These are phyloP conservation scores for Tetrahymena malaccensis DNA, from an alignment of 73 alveolate species.

Conservation along the genomic window DNA sequence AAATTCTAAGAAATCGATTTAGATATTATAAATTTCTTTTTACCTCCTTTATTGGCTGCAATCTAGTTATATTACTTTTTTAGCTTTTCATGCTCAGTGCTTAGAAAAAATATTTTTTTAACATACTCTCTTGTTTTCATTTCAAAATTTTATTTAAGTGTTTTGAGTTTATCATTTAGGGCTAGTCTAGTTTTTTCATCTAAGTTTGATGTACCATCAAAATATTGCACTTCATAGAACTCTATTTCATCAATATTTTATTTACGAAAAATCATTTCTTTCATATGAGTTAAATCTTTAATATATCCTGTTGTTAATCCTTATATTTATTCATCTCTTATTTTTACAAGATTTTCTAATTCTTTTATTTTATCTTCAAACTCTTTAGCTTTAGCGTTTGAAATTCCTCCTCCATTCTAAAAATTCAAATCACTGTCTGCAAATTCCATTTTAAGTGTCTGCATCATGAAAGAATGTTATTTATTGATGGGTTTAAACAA, in stretches of 20 bases:
- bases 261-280: neutral
- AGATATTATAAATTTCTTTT: neutral
- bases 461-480: neutral
- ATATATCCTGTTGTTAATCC: neutral
- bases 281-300: neutral
- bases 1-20: neutral
- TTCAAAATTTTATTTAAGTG: conserved; percentile 23
- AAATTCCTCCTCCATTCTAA: neutral
- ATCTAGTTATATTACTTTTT: neutral
- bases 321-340: neutral
- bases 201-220: conserved; percentile 16
- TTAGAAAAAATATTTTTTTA: conserved; percentile 1
- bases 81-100: neutral
- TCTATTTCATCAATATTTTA: neutral
- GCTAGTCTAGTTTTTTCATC: neutral
- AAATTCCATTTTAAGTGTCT: neutral
- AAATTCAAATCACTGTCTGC: neutral
- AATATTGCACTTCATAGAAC: conserved; percentile 16
- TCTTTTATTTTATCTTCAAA: neutral
- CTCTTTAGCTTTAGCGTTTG: neutral
- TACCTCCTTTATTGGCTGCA: neutral
- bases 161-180: neutral
- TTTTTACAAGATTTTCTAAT: neutral
- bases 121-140: conserved; percentile 6
- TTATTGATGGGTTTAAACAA: neutral